phyloP scores from a whole-genome alignment of 345 rosid genomes.

The Kandelia obovata region DNA sequence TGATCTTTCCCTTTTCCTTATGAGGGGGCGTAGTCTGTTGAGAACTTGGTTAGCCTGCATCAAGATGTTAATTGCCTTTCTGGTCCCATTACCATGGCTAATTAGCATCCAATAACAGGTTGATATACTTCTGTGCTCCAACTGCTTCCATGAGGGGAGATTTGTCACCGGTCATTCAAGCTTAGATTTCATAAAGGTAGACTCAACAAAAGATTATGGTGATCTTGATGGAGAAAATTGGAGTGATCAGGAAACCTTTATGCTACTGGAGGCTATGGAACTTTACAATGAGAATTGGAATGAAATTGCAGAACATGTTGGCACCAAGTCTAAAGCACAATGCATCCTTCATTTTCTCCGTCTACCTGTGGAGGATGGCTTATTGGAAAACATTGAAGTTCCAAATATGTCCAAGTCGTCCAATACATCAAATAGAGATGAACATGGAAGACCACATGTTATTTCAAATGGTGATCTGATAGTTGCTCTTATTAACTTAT shows the following conservation, averaged over 20 bases:
- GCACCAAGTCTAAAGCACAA: slow-evolving; percentile 93
- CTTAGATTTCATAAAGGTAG: slow-evolving; percentile 72
- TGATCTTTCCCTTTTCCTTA: too few species aligned
- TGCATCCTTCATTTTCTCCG: slow-evolving; percentile 93
- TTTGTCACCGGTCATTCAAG: slow-evolving; percentile 84
- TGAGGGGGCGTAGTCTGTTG: background rate
- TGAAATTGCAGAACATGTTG: slow-evolving; percentile 91
- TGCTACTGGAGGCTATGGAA: slow-evolving; percentile 94
- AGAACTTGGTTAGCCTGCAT: background rate
- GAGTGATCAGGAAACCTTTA: slow-evolving; percentile 85
- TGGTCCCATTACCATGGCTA: slow-evolving; percentile 7
- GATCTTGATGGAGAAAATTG: slow-evolving; percentile 85
- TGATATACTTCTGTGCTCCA: slow-evolving; percentile 63
- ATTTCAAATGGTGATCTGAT: slow-evolving; percentile 54
- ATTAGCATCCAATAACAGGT: slow-evolving; percentile 50
- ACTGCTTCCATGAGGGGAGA: slow-evolving; percentile 86
- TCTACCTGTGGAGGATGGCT: slow-evolving; percentile 79
- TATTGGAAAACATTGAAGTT: slow-evolving; percentile 78
- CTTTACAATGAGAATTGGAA: slow-evolving; percentile 79
- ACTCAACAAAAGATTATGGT: slow-evolving; percentile 58
- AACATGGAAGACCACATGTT: slow-evolving; percentile 34
- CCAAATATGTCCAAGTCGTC: slow-evolving; percentile 45
- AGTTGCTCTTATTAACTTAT: slow-evolving; percentile 34
- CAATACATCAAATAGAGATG: slow-evolving; percentile 49
- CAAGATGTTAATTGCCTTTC: slow-evolving; percentile 6